A percentile compares a stretch with the other conserved stretches of the same genome.
phyloP scores from a whole-genome alignment of 148 eudicot genomes.

The Rhododendron mucronatum region DNA sequence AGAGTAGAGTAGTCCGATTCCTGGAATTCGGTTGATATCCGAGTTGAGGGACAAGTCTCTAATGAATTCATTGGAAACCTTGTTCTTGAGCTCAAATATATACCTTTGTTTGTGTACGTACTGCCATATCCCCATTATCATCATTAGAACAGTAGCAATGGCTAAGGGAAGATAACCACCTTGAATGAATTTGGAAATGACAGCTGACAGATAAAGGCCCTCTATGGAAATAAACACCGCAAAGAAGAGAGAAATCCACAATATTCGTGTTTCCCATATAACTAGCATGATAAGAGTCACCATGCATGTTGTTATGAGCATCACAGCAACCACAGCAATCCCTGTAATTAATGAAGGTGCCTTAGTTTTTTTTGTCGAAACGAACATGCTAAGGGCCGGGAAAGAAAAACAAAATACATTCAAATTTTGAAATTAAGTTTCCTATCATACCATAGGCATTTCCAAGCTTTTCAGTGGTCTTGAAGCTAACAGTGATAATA shows the following conservation, averaged over 20 bases:
- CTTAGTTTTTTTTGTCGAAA: neutral
- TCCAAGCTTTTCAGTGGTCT: constrained; percentile 55
- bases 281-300: constrained; percentile 49
- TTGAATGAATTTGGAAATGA: constrained; percentile 34
- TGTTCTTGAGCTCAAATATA: constrained; percentile 41
- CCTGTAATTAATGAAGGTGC: neutral
- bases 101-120: constrained; percentile 36
- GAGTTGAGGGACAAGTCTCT: constrained; percentile 26
- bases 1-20: constrained; percentile 49
- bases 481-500: constrained; percentile 48
- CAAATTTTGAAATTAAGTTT: neutral
- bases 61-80: constrained; percentile 37
- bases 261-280: constrained; percentile 41
- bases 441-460: constrained; percentile 60
- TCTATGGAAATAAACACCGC: constrained; percentile 30
- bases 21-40: constrained; percentile 32
- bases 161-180: constrained; percentile 49
- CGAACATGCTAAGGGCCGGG: neutral
- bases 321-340: constrained; percentile 37
- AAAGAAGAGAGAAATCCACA: constrained; percentile 31
- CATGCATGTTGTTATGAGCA: constrained; percentile 45
- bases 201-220: constrained; percentile 30
- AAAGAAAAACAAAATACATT: neutral
- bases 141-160: constrained; percentile 26
- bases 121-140: constrained; percentile 48